phyloP scores from a whole-genome alignment of 257 asterid species.

The Solanum tacnaense region DNA sequence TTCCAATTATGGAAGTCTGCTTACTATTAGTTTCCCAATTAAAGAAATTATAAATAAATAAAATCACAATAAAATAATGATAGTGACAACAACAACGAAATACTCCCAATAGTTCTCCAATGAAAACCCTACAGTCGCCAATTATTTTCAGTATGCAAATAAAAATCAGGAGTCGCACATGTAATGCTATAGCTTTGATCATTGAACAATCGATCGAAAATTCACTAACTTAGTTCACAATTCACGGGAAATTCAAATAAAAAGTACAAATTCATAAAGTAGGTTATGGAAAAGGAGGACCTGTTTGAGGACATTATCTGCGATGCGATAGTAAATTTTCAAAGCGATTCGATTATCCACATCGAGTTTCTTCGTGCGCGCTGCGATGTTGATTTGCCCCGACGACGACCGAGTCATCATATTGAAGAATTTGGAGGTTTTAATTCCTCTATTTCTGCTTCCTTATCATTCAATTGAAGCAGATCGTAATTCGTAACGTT shows the following conservation, averaged over 20 bases:
- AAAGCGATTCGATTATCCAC: slow-evolving; percentile 66
- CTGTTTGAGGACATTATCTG: slow-evolving; percentile 78
- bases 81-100: not conserved
- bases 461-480: not conserved
- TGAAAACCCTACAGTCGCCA: not conserved
- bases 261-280: not conserved
- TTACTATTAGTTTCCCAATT: not conserved
- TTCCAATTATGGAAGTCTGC: not conserved
- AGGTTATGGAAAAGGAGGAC: slow-evolving; percentile 13
- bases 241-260: not conserved
- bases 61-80: not conserved
- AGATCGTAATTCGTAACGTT: not conserved
- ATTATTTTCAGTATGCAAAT: not conserved
- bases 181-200: not conserved
- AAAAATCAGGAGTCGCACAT: not conserved
- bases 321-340: slow-evolving; percentile 53
- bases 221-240: not conserved
- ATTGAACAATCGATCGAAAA: not conserved
- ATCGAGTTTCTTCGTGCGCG: slow-evolving; percentile 54
- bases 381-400: slow-evolving; percentile 49
- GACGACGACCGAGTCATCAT: slow-evolving; percentile 45
- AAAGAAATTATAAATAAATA: not conserved
- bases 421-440: not conserved
- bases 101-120: not conserved
- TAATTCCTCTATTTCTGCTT: not conserved